Evolutionary conservation across 306 rosid genomes (phyloP).

Genomic region (Cucurbita moschata): DNA sequence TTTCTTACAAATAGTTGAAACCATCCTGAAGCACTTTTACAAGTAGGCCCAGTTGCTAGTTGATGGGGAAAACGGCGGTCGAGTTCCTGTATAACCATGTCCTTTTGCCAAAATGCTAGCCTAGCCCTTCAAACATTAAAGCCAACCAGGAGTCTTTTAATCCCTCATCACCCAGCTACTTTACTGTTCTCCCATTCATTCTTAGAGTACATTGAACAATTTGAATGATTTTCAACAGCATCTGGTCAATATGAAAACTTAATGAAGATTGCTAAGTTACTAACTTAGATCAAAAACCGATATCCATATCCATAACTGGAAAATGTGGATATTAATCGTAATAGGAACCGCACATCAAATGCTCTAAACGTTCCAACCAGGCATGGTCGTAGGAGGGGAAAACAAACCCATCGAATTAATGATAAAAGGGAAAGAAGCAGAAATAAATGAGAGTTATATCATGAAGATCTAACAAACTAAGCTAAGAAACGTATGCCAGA

Average conservation of each 20-base stretch:
- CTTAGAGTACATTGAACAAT: not conserved
- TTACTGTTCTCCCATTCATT: not conserved
- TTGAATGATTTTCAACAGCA: not conserved
- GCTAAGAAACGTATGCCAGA: not conserved
- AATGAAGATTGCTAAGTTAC: not conserved
- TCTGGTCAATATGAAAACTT: not conserved
- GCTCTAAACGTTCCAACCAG: not conserved
- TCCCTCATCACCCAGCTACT: not conserved
- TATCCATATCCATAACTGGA: not conserved
- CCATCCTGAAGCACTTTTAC: not conserved
- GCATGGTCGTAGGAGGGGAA: not conserved
- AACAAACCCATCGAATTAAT: not conserved
- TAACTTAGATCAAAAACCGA: not conserved
- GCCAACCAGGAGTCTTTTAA: not conserved
- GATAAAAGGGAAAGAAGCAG: not conserved
- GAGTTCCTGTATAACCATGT: not conserved
- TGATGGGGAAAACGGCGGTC: not conserved
- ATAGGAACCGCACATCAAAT: conserved; percentile 4
- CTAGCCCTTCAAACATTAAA: not conserved
- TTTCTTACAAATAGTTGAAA: not conserved
- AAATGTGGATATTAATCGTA: not conserved
- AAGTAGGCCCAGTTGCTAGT: not conserved
- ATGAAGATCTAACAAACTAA: not conserved
- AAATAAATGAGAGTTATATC: not conserved
- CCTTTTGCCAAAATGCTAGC: not conserved